Base-by-base conservation (phyloP, 345 rosid genomes). In the Lumnitzera racemosa region DNA sequence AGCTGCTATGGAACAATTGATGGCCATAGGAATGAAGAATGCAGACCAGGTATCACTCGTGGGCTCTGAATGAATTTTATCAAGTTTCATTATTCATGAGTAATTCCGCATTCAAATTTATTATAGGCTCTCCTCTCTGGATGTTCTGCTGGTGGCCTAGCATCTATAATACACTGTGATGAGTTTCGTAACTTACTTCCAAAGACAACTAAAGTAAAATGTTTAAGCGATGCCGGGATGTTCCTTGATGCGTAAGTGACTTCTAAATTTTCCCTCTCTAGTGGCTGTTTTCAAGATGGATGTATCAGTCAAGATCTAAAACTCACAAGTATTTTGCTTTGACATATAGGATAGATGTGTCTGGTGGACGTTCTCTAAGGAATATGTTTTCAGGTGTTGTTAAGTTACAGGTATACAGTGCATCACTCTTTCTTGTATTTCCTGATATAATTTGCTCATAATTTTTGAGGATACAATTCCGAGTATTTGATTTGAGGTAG, bases 91-190 rank as follows among this genome's bases (percentile, higher is more conserved):
- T 25, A 31, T 52, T 56, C 15, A 66, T 13, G 0, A 15, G 36
- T 20, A 46, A 12, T 46, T 25, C 24, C 49, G 47, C 4, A 2
- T 59, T n/a, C 14, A 24, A 7, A 17, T 46, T 55, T 55, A 13
- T 67, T 12, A 15, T 78, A 92, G 96, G 97, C 90, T 72, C 80
- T 92, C 70, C 91, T 89, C 57, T 89, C 98, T n/a, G 97, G 98
- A 69, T 92, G 97, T 73, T 92, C 98, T 50, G 96, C 97, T 8
- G 97, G 96, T 52, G 94, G 94, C 47, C 77, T 92, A 56, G 96
- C 97, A 64, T 75, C 98, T 5, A 87, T 89, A 46, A 57, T 89
- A 24, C 97, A 92, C 23, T 85, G 96, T n/a, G 97, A 92, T 51
- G 81, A 78, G 78, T 89, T 89, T 17, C 75, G 75, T 36, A 65